These are phyloP conservation scores for Quercus agrifolia DNA, from an alignment of 306 rosid genomes.

Conservation along the genomic window DNA sequence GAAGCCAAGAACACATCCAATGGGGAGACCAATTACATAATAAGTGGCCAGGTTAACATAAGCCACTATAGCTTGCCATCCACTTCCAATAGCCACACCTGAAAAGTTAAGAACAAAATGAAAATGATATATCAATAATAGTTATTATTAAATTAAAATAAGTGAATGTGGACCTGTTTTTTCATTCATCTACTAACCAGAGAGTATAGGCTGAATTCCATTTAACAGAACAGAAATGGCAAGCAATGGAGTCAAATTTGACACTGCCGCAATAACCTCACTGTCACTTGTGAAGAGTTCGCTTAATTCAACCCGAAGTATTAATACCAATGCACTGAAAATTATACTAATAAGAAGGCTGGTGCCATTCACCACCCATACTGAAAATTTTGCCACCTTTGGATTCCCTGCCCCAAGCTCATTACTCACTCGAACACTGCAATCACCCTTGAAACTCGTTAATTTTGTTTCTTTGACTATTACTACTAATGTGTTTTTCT, in stretches of 20 bases:
- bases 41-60: constrained; percentile 61
- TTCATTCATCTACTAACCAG: constrained; percentile 23
- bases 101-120: not conserved
- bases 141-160: no score
- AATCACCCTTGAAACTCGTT: not conserved
- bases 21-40: constrained; percentile 58
- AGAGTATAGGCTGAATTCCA: constrained; percentile 64
- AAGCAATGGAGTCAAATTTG: constrained; percentile 60
- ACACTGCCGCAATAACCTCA: constrained; percentile 50
- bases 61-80: constrained; percentile 74
- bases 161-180: no score
- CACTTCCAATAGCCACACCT: constrained; percentile 84
- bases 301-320: constrained; percentile 48
- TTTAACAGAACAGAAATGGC: constrained; percentile 65
- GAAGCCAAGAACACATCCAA: constrained; percentile 70
- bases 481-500: not conserved
- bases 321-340: constrained; percentile 40
- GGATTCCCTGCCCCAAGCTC: constrained; percentile 73
- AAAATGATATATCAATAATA: not conserved
- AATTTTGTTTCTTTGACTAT: not conserved
- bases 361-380: constrained; percentile 54
- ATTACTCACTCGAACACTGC: constrained; percentile 66
- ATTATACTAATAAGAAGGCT: constrained; percentile 50
- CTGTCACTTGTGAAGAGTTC: constrained; percentile 50
- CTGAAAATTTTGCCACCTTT: constrained; percentile 59